Conservation (phyloP, 129 eudicot genomes). For the Solidago caesia region DNA sequence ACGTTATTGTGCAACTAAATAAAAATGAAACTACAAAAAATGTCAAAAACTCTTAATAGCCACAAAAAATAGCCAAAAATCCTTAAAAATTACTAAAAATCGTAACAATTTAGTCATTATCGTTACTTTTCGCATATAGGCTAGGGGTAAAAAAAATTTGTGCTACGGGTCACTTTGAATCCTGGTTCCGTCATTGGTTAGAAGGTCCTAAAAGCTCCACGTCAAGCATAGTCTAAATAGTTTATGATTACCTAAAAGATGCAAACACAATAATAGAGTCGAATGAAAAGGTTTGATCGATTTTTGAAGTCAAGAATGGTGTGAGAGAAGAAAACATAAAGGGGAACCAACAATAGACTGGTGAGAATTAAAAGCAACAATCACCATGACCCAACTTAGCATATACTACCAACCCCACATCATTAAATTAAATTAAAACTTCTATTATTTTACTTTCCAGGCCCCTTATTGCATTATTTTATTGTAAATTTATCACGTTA, state of each 20-base stretch:
- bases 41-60: too few relatives aligned
- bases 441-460: not conserved
- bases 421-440: not conserved
- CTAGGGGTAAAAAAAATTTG: too few relatives aligned
- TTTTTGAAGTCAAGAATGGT: constrained; percentile 20
- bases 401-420: constrained; percentile 21
- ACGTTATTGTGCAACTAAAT: too few relatives aligned
- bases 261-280: not conserved
- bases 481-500: not conserved
- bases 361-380: constrained; percentile 33
- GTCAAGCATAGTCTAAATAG: too few relatives aligned
- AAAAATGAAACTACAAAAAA: too few relatives aligned
- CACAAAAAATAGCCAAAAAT: too few relatives aligned
- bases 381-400: constrained; percentile 17
- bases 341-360: constrained; percentile 23
- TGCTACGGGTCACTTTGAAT: too few relatives aligned
- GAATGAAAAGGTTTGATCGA: not conserved
- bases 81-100: too few relatives aligned
- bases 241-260: not conserved
- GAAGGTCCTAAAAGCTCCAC: too few relatives aligned
- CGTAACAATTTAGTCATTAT: too few relatives aligned
- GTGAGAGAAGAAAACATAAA: constrained; percentile 14
- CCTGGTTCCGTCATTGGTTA: too few relatives aligned
- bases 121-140: too few relatives aligned
- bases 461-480: not conserved